These are phyloP conservation scores for Zopfia rhizophila DNA, from an alignment of 2,329 filamentous ascomycete genomes.

Conservation along the genomic window DNA sequence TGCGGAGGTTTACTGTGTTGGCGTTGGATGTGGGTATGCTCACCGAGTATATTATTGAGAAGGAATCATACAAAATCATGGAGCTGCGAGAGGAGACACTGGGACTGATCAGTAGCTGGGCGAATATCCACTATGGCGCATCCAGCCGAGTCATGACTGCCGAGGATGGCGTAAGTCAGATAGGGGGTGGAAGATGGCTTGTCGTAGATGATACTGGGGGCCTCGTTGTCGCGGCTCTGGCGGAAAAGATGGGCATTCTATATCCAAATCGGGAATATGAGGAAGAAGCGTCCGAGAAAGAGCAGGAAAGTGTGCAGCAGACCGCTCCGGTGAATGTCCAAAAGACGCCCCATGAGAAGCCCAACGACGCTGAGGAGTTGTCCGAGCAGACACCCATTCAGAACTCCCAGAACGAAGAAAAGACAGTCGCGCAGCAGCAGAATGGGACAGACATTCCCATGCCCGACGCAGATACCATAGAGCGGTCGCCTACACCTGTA, in stretches of 20 bases:
- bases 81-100: constrained; percentile 88
- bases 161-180: constrained; percentile 45
- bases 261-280: no score
- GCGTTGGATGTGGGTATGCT: constrained; percentile 83
- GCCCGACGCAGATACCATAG: constrained; percentile 25
- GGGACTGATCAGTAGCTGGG: constrained; percentile 86
- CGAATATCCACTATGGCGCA: constrained; percentile 83
- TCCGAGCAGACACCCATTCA: constrained; percentile 7
- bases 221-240: constrained; percentile 81
- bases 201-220: constrained; percentile 90
- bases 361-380: background rate
- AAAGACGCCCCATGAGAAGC: constrained; percentile 14
- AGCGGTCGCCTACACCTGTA: background rate
- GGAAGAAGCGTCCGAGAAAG: constrained; percentile 36
- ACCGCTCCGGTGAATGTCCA: constrained; percentile 8
- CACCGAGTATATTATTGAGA: constrained; percentile 81
- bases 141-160: constrained; percentile 40
- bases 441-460: constrained; percentile 28
- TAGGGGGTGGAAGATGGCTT: constrained; percentile 74
- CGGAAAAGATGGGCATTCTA: constrained; percentile 87
- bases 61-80: constrained; percentile 81
- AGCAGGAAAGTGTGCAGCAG: constrained; percentile 28
- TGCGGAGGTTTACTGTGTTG: constrained; percentile 85
- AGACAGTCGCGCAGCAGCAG: no score
- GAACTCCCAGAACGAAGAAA: constrained; percentile 9